Percentiles rank a stretch among this genome's conserved stretches.
These are phyloP conservation scores for Terana coerulea DNA, from an alignment of 768 basidiomycete species.

Conservation along the genomic window DNA sequence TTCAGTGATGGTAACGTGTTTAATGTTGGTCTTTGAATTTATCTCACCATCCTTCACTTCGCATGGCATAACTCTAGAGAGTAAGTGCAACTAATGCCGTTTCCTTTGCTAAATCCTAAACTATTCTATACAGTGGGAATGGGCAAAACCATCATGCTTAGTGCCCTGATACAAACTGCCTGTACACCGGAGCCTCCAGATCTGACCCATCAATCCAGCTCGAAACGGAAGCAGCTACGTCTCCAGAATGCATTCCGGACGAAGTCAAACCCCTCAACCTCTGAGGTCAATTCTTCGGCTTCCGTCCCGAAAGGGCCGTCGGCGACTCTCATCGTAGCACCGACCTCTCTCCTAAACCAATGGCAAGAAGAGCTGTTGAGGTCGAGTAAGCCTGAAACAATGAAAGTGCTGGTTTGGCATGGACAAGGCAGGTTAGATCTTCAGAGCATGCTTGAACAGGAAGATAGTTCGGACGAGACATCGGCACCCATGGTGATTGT, in stretches of 20 bases:
- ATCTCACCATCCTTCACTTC: neutral
- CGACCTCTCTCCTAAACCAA: slow-evolving; percentile 86
- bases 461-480: slow-evolving; percentile 35
- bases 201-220: slow-evolving; percentile 23
- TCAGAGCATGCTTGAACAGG: slow-evolving; percentile 48
- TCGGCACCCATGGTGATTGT: slow-evolving; percentile 61
- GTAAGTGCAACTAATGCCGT: slow-evolving; percentile 30
- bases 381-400: slow-evolving; percentile 67
- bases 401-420: slow-evolving; percentile 79
- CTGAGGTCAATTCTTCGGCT: slow-evolving; percentile 1
- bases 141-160: slow-evolving; percentile 94
- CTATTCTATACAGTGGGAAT: slow-evolving; percentile 70
- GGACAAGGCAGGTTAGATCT: slow-evolving; percentile 81
- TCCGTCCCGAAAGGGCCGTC: slow-evolving; percentile 36
- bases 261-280: slow-evolving; percentile 17
- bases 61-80: slow-evolving; percentile 36
- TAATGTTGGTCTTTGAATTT: neutral
- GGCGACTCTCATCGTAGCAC: slow-evolving; percentile 88
- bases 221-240: slow-evolving; percentile 53
- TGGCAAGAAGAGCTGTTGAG: slow-evolving; percentile 92
- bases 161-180: slow-evolving; percentile 83
- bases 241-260: slow-evolving; percentile 63
- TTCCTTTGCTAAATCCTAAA: neutral
- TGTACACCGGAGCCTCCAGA: slow-evolving; percentile 41
- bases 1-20: slow-evolving; percentile 32